Evolutionary conservation across 345 rosid species (phyloP).

Genomic region (Turritis glabra): DNA sequence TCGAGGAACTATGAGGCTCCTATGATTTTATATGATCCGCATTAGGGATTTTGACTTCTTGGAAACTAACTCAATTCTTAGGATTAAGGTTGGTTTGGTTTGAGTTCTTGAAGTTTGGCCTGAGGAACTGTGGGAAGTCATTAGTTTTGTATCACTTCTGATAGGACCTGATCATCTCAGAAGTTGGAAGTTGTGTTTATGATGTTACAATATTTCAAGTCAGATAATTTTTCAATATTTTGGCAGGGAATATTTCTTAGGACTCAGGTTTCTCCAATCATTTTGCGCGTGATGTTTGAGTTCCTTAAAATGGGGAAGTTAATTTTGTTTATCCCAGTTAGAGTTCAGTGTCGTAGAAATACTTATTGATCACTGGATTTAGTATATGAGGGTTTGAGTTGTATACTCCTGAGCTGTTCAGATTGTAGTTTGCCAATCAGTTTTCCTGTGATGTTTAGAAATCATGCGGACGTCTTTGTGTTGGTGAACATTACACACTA

Average conservation of each 20-base stretch:
- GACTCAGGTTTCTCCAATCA: background rate
- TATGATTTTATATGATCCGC: background rate
- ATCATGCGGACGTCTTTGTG: background rate
- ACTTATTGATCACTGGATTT: background rate
- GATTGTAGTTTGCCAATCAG: background rate
- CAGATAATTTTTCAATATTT: background rate
- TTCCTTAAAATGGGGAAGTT: background rate
- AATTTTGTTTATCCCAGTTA: background rate
- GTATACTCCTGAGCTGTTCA: background rate
- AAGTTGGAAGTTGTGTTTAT: conserved; percentile 1
- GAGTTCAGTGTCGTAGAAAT: background rate
- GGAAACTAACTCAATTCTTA: background rate
- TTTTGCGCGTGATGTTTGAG: background rate
- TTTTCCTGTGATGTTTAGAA: background rate
- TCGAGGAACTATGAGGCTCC: background rate
- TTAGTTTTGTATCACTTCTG: background rate
- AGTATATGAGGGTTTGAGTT: background rate
- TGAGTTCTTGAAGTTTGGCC: background rate
- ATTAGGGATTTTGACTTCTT: background rate
- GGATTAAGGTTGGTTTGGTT: background rate
- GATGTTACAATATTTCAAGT: background rate
- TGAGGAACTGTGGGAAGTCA: background rate
- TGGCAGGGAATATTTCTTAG: background rate
- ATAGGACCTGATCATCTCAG: background rate
- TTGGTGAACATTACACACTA: background rate